Conservation (phyloP, 129 eudicot species). For the Helianthus annuus region DNA sequence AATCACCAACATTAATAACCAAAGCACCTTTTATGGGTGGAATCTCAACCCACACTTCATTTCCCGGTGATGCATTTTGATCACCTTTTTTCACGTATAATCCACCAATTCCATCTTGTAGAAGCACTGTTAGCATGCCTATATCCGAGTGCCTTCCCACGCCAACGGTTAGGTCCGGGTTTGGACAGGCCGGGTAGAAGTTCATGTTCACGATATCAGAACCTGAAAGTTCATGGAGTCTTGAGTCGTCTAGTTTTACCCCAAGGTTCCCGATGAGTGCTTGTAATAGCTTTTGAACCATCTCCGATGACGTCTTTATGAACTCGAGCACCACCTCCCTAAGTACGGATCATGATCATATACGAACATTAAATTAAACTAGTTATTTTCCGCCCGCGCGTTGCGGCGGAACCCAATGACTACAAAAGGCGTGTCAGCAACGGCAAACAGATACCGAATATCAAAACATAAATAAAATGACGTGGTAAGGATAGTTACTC, state of each 20-base stretch:
- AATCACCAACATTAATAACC: slow-evolving; percentile 24
- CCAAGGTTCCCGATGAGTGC: slow-evolving; percentile 33
- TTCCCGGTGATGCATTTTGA: neutral
- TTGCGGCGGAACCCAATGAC: too few relatives aligned
- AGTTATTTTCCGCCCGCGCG: too few relatives aligned
- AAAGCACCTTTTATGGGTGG: slow-evolving; percentile 42
- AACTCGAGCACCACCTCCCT: slow-evolving; percentile 30
- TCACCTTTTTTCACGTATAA: slow-evolving; percentile 33
- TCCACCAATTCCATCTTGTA: slow-evolving; percentile 53
- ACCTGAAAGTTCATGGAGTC: slow-evolving; percentile 27
- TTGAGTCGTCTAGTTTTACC: slow-evolving; percentile 29
- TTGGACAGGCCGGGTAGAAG: slow-evolving; percentile 47
- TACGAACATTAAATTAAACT: neutral
- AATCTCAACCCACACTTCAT: slow-evolving; percentile 39
- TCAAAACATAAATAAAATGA: too few relatives aligned
- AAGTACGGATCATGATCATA: neutral
- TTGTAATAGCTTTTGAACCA: slow-evolving; percentile 33
- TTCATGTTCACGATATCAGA: slow-evolving; percentile 37
- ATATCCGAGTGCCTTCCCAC: slow-evolving; percentile 44
- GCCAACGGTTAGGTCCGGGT: slow-evolving; percentile 52
- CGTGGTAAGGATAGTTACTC: too few relatives aligned
- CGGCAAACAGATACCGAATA: too few relatives aligned
- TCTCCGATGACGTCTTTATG: slow-evolving; percentile 29
- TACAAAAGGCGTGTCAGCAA: too few relatives aligned
- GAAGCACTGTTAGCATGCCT: slow-evolving; percentile 39